Base-by-base conservation (phyloP, 2,329 filamentous ascomycete genomes). In the Botrytis medusae region DNA sequence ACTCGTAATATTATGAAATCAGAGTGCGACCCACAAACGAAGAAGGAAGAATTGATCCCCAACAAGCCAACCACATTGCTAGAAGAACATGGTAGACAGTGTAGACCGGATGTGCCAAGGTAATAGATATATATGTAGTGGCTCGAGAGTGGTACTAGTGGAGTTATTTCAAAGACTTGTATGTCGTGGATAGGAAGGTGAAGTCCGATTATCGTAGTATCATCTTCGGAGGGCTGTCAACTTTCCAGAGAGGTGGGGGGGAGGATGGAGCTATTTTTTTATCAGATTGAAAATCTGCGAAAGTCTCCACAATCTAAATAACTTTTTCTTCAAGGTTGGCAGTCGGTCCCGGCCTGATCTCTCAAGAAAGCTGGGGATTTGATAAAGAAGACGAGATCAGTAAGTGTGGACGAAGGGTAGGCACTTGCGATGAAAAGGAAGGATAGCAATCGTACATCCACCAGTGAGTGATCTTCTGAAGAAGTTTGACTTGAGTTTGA, bases 241-340 rank as follows among this genome's bases (percentile, higher is more conserved):
- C 12, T 29, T 54, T 2, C 48, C 37, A 42, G 25, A 29, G 34
- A 68, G 14, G 34, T 71, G 46, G 60, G 65, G 64, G 67, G 60
- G n/a, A 34, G 57, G 18, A 51, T 61, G 62, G 44, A 40, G 29
- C 61, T 71, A 32, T 44, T 71, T 60, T 40, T 60, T 73, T 71
- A 65, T 63, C 44, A 60, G 54, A 60, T 61, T 65, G 48, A 62
- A 71, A 46, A 71, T 71, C 69, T 59, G 70, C 60, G 60, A 48
- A 22, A 51, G 48, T 57, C 65, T 68, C 65, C 65, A 57, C 48
- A 54, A 40, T 37, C 34, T 25, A 61, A 59, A 34, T 22, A 60
- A 40, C 48, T 48, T 51, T 37, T 67, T 29, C 14, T 57, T 32
- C 14, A 1, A 57, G 51, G 51, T 57, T 57, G 51, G n/a, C 48